Evolutionary conservation across 1,284 basidiomycete species (phyloP).

Genomic region (Mycena citricolor): DNA sequence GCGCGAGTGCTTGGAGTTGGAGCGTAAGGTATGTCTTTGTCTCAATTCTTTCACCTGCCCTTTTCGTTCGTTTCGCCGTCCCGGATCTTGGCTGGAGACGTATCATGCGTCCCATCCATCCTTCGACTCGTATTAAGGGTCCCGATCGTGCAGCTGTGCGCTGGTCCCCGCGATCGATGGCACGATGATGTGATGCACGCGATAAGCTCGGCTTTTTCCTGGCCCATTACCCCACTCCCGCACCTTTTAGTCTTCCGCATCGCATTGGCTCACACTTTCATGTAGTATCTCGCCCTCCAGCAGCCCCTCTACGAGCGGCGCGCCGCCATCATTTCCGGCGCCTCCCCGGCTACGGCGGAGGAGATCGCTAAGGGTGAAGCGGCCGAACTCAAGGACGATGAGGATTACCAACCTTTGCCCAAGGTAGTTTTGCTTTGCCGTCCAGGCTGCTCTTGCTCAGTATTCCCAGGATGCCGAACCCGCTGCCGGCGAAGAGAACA

Average conservation of each 20-base stretch:
- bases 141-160: no score
- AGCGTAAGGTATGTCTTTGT: constrained; percentile 80
- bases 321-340: constrained; percentile 80
- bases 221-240: no score
- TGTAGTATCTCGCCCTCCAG: constrained; percentile 82
- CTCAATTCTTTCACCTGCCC: constrained; percentile 18
- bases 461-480: no score
- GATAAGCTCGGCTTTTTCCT: no score
- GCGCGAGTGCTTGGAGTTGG: constrained; percentile 92
- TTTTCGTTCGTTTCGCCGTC: no score
- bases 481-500: constrained; percentile 32
- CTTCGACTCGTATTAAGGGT: no score
- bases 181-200: no score
- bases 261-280: no score
- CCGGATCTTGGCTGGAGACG: no score
- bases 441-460: constrained; percentile 45
- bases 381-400: constrained; percentile 66
- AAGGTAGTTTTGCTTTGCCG: constrained; percentile 15
- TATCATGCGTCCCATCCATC: no score
- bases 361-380: constrained; percentile 79
- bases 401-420: constrained; percentile 59
- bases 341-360: constrained; percentile 71
- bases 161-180: no score
- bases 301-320: constrained; percentile 89
- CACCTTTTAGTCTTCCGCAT: no score